Base-by-base conservation (phyloP, 192 early-diverging fungal species). In the Rhizophagus clarus region DNA sequence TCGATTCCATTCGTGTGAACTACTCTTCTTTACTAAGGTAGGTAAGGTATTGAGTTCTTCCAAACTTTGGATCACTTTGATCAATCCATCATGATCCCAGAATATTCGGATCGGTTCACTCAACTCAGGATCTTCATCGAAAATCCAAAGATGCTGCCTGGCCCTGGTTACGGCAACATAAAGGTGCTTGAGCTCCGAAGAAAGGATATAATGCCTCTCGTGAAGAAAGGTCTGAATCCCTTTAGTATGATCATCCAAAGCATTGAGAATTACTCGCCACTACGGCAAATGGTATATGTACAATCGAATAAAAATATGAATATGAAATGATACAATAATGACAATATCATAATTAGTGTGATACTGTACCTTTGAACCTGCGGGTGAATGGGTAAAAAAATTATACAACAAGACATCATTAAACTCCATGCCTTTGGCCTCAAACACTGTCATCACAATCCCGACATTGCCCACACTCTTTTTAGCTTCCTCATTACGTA, bases 161-260 rank as follows among this genome's bases (percentile, higher is more conserved):
- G 68, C 67, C 24, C 78, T 69, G 14, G 78, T 79, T 12, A 79
- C 49, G 6, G 78, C 78, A 22, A 79, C 78, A 56, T 79, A 79
- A 42, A 79, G 78, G 61, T 79, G 45, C 15, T 79, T 79, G 7
- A 79, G 40, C 11, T 77, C 76, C 0, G 76, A 77, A 29, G 62
- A 77, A 77, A 77, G 76, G 2, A 64, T 61, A 61, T 61, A 75
- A 61, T 75, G 73, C 15, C 61, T 74, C 22, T 74, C 51, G 56
- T 79, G 72, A 45, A 34, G 28, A 26, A 64, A 77, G 37, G 61
- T 34, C 34, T 20, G 75, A 64, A 64, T 26, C 40, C 75, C 75
- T 49, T 77, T 62, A 37, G 60, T 3, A 32, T n/a, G 14, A 28
- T 40, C 20, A 3, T 37, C 34, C 7, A 63, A 62, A 14, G 61